Evolutionary conservation across 495 filamentous ascomycete genomes (phyloP).

Genomic region (Penicillium canariense): DNA sequence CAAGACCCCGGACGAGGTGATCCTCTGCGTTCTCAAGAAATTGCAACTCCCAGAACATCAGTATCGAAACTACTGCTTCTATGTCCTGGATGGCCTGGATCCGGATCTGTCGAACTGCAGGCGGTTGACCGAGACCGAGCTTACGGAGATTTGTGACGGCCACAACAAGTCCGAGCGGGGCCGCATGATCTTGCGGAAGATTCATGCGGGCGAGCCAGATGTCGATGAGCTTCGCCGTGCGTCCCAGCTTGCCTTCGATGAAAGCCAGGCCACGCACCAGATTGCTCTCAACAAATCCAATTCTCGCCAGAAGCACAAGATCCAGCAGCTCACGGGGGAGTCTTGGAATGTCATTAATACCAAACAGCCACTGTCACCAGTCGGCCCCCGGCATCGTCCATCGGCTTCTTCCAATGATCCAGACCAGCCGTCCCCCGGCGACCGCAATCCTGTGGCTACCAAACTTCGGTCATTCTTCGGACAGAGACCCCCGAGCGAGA

Average conservation of each 20-base stretch:
- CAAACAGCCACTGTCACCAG: slow-evolving; percentile 77
- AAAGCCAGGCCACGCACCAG: slow-evolving; percentile 68
- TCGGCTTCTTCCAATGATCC: slow-evolving; percentile 52
- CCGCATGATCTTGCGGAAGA: slow-evolving; percentile 84
- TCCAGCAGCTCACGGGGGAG: slow-evolving; percentile 81
- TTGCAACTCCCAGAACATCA: slow-evolving; percentile 72
- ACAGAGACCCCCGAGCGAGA: slow-evolving; percentile 86
- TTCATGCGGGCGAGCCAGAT: slow-evolving; percentile 82
- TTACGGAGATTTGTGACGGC: slow-evolving; percentile 76
- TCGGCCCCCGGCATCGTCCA: slow-evolving; percentile 60
- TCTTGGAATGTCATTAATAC: slow-evolving; percentile 66
- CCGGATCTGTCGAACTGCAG: slow-evolving; percentile 74
- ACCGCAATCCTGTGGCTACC: slow-evolving; percentile 53
- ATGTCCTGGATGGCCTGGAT: slow-evolving; percentile 77
- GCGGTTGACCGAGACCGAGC: slow-evolving; percentile 75
- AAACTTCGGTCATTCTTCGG: slow-evolving; percentile 80
- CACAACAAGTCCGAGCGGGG: slow-evolving; percentile 67
- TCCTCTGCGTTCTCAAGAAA: slow-evolving; percentile 80
- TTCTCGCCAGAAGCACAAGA: slow-evolving; percentile 68
- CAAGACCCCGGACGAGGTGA: slow-evolving; percentile 86
- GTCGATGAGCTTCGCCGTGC: slow-evolving; percentile 76
- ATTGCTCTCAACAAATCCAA: slow-evolving; percentile 62
- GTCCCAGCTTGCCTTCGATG: slow-evolving; percentile 78
- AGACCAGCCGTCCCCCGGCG: slow-evolving; percentile 37
- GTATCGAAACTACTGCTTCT: slow-evolving; percentile 79